Conservation (phyloP, 2,329 filamentous ascomycete species). For the Apiospora hydei region DNA sequence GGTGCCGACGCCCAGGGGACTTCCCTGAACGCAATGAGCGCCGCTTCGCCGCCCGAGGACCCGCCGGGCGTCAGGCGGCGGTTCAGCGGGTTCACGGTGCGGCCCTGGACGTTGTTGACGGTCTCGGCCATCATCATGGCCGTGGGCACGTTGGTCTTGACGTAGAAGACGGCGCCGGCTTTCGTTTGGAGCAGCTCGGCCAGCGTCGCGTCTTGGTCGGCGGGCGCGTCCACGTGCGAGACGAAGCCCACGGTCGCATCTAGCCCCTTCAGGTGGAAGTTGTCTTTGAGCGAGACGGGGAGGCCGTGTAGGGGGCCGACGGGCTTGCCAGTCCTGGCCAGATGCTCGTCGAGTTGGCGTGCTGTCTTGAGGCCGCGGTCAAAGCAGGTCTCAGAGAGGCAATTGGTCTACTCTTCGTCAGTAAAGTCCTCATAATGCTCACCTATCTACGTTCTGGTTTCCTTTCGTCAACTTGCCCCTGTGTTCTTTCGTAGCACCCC, state of each 20-base stretch:
- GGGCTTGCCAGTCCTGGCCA: conserved; percentile 53
- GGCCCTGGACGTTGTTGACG: conserved; percentile 70
- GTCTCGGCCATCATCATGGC: conserved; percentile 75
- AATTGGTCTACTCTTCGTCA: conserved; percentile 48
- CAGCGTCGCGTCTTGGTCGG: conserved; percentile 49
- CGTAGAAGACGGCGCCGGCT: conserved; percentile 62
- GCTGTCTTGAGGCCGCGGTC: conserved; percentile 59
- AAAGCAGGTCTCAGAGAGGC: conserved; percentile 62
- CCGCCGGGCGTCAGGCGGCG: conserved; percentile 67
- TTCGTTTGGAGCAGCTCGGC: conserved; percentile 48
- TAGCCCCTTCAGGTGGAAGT: conserved; percentile 68
- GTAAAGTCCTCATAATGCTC: too few relatives aligned
- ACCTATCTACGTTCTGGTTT: too few relatives aligned
- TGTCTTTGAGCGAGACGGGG: conserved; percentile 74
- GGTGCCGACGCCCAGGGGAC: conserved; percentile 58
- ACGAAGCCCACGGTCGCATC: conserved; percentile 71
- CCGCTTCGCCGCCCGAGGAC: conserved; percentile 71
- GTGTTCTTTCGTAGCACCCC: not conserved
- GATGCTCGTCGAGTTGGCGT: conserved; percentile 55
- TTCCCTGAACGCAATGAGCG: conserved; percentile 67
- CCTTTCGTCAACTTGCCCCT: too few relatives aligned
- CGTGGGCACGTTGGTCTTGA: conserved; percentile 66
- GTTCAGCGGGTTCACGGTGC: conserved; percentile 68
- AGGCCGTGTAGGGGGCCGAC: conserved; percentile 71
- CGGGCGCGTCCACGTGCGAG: conserved; percentile 66